A percentile compares a stretch with the other conserved stretches of the same genome.
These are phyloP conservation scores for Solanum pinnatisectum DNA, from an alignment of 257 asterid species.

Conservation along the genomic window DNA sequence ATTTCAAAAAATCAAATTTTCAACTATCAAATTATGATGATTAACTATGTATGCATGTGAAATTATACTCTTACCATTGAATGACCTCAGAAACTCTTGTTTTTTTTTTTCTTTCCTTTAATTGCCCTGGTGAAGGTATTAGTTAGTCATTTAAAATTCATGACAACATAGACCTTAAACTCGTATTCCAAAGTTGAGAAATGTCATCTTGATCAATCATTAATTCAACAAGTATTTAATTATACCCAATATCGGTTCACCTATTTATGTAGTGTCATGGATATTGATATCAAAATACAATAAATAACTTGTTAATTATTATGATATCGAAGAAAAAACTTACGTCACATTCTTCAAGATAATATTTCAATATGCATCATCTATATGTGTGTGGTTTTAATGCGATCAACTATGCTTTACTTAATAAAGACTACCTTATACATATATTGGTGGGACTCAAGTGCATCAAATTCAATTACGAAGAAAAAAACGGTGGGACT, in stretches of 20 bases:
- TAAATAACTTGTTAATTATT: too few relatives aligned
- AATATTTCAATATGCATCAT: background rate
- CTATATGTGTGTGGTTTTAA: background rate
- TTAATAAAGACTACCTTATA: background rate
- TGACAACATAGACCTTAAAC: background rate
- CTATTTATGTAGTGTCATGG: background rate
- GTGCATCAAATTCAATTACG: background rate
- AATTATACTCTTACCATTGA: background rate
- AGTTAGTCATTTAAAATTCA: background rate
- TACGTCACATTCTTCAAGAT: background rate
- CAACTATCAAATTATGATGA: too few relatives aligned
- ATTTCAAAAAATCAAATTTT: background rate
- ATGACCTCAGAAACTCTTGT: too few relatives aligned
- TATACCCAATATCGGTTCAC: background rate
- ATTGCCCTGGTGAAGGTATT: too few relatives aligned
- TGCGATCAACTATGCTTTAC: background rate
- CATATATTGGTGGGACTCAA: background rate
- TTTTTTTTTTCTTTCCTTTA: too few relatives aligned
- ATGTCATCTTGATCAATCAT: background rate
- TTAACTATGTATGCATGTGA: background rate
- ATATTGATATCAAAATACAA: background rate
- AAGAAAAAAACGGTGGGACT: background rate
- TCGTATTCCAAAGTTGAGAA: background rate
- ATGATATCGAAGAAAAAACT: background rate
- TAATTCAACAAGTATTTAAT: background rate